Evolutionary conservation across 768 basidiomycete genomes (phyloP), one percentile per base, ranked within the genome.

Genomic region (Podaxis sp.): DNA sequence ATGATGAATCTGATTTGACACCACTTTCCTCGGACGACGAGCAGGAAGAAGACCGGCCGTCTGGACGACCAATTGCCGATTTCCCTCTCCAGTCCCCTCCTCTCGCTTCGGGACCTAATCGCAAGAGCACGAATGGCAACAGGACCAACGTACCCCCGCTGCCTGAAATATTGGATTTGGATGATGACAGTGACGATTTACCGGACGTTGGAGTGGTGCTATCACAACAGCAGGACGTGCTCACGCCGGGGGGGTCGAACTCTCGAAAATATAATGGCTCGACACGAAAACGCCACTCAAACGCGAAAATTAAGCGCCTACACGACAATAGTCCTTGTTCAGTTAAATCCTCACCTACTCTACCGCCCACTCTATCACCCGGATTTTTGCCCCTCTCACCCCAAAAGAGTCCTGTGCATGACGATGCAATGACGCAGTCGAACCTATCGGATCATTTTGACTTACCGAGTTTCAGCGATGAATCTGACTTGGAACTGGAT

Each of bases 111-210:
- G 38, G n/a, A 6, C 10, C 38, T n/a, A 46, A 23, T 4, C 42
- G 3, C 5, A 16, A 36, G 23, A 38, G 21, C 5, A 7, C 40
- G 18, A 35, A 27, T 23, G 18, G 10, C 18, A 18, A 6, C 44
- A 50, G 21, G 3, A 5, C 21, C 21, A 16, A 28, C 13, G 6
- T 21, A 35, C 16, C 13, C 21, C 6, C 47, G 23, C 21, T 36
- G 4, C 57, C 47, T 5, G 6, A 18, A 16, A 57, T 57, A 36
- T 21, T 21, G 6, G 53, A 54, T 21, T 23, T 61, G 35, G 59
- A 55, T 16, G 53, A 61, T 13, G 59, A 61, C 28, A 61, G 59
- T 23, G 82, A 85, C 54, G 82, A 79, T 27, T 68, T 86, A 46
- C 83, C 84, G 0, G 76, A 77, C 5, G 67, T 79, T 10, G 71